Evolutionary conservation across 345 rosid species (phyloP), one percentile per base, ranked within the genome.

Genomic region (Salix koriyanagi): DNA sequence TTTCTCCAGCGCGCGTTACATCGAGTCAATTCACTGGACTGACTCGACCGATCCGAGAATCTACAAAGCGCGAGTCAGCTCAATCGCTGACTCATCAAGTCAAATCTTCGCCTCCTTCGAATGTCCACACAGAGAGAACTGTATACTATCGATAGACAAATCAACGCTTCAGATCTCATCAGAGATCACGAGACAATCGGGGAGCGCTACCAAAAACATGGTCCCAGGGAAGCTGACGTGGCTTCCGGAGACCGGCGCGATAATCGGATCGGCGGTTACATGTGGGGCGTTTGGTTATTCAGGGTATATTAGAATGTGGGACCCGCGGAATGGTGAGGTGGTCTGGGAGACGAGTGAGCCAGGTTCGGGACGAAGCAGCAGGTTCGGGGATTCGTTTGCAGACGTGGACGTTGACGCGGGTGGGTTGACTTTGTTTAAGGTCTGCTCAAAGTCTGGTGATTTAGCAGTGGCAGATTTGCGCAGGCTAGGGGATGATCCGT

Each of bases 341-440:
- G 88, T 91, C 4, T 95, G 99, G 99, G 97, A 93, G 75, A 90
- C 96, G 26, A 91, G 66, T 74, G 99, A 95, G 87, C 99, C 99
- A 18, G 98, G 99, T 1, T 88, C 96, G 9, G 98, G 98, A 19
- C 87, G 98, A 60, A 93, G 97, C 82, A 91, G 91, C 76, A 80
- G 98, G 82, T 93, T 78, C 74, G 98, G 98, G 13, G 99, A 95
- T 74, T 81, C 99, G 0, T 90, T 95, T 48, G 96, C 99, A 0
- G 96, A 95, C 64, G 89, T 87, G 52, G 97, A 85, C 48, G 92
- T 85, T 0, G 97, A 95, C 70, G 82, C 79, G 4, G 94, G 90
- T 25, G 83, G 77, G 3, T 79, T 83, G 37, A 79, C 65, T 15
- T 72, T 95, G 52, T 95, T 89, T 83, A 95, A 95, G 83, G 78